These are phyloP conservation scores for Candida freyschussii DNA, from an alignment of 1,139 yeast genomes.

Conservation along the genomic window DNA sequence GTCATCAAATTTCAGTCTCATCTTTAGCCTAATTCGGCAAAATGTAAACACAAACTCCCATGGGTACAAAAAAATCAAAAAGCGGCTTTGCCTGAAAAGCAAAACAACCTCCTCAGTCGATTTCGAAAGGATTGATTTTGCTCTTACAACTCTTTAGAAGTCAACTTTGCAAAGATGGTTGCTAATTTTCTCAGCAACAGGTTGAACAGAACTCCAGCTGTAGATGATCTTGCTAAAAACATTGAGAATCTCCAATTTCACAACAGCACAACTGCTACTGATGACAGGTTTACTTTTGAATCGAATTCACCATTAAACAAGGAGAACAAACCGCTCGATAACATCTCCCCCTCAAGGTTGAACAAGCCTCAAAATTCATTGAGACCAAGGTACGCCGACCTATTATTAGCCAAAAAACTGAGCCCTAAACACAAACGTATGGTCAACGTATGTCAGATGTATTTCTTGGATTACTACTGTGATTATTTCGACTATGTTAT, in stretches of 20 bases:
- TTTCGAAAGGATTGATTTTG: too few species aligned
- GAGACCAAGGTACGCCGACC: constrained; percentile 7
- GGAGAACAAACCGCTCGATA: constrained; percentile 32
- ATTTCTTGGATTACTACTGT: constrained; percentile 91
- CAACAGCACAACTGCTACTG: constrained; percentile 2
- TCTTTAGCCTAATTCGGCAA: constrained; percentile 10
- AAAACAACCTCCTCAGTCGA: too few species aligned
- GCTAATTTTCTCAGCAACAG: constrained; percentile 25
- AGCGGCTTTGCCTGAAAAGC: too few species aligned
- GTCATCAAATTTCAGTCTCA: too few species aligned
- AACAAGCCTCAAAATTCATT: constrained; percentile 12
- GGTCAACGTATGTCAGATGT: constrained; percentile 74
- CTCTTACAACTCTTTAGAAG: too few species aligned
- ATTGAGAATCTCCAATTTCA: constrained; percentile 24
- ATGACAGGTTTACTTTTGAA: constrained; percentile 25
- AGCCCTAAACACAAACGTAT: constrained; percentile 65
- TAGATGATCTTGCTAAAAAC: constrained; percentile 24
- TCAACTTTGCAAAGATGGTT: constrained; percentile 18
- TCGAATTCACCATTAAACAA: constrained; percentile 29
- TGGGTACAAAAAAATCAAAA: background rate
- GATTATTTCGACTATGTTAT: constrained; percentile 93
- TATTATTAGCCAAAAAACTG: constrained; percentile 6
- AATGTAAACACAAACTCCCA: constrained; percentile 7
- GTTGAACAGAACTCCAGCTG: constrained; percentile 15
- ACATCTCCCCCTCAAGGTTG: constrained; percentile 23